Conservation (phyloP, 73 alveolate genomes). For the Paramecium caudatum region DNA sequence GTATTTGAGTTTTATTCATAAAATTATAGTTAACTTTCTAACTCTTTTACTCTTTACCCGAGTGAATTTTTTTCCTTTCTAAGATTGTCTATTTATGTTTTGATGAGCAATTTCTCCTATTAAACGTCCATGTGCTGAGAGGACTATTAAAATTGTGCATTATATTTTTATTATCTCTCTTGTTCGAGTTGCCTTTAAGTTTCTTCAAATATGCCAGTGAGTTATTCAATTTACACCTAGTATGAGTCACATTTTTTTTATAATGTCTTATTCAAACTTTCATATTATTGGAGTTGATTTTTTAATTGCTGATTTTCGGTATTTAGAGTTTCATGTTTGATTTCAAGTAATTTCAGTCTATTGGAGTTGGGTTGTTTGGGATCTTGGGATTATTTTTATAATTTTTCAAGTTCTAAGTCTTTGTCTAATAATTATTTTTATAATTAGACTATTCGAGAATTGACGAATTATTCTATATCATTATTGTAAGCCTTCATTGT, state of each 20-base stretch:
- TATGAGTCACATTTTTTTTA: conserved; percentile 41
- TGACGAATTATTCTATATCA: conserved; percentile 8
- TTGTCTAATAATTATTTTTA: conserved; percentile 60
- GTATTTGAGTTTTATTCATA: background rate
- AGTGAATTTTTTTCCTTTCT: conserved; percentile 24
- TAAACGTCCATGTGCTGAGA: conserved; percentile 23
- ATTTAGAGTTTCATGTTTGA: conserved; percentile 29
- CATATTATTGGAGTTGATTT: conserved; percentile 1
- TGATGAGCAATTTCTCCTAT: background rate
- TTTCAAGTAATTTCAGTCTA: conserved; percentile 24
- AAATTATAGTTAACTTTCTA: background rate
- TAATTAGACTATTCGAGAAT: conserved; percentile 39
- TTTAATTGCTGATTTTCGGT: conserved; percentile 39
- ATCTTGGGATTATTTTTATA: background rate
- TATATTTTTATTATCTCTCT: conserved; percentile 36
- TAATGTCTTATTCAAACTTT: conserved; percentile 23
- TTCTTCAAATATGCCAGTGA: background rate
- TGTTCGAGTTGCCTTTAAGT: conserved; percentile 15
- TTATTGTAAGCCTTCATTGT: background rate
- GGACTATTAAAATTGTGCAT: background rate
- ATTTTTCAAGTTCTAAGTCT: conserved; percentile 54
- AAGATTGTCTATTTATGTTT: conserved; percentile 32
- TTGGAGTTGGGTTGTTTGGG: conserved; percentile 22
- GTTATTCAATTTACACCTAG: background rate
- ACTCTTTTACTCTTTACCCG: background rate